These are phyloP conservation scores for Plasmodium relictum DNA, from an alignment of 169 alveolate species.

Conservation along the genomic window DNA sequence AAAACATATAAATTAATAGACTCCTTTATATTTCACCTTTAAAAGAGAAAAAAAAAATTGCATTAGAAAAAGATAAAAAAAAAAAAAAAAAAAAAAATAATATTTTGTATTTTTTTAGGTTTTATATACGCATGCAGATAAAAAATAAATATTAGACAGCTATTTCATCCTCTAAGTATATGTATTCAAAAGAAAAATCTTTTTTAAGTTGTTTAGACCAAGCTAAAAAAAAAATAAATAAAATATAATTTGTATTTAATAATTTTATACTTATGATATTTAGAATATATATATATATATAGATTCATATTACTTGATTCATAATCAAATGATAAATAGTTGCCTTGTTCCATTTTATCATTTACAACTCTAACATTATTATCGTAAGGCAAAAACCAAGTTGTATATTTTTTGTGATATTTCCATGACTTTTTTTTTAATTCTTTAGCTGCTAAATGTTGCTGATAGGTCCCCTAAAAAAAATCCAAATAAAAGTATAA, in stretches of 20 bases:
- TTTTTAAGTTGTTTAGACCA: conserved; percentile 75
- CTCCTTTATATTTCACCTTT: too few species aligned
- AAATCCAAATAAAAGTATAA: neutral
- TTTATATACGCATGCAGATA: neutral
- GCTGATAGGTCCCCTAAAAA: conserved; percentile 78
- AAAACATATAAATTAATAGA: too few species aligned
- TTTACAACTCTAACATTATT: conserved; percentile 20
- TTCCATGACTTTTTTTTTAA: conserved; percentile 80
- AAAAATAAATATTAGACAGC: conserved; percentile 31
- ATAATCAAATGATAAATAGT: conserved; percentile 72
- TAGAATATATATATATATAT: neutral
- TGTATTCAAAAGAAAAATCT: conserved; percentile 58
- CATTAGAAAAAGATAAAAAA: too few species aligned
- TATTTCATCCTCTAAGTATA: conserved; percentile 69
- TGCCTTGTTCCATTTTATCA: conserved; percentile 70
- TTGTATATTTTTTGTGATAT: conserved; percentile 77
- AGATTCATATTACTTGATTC: conserved; percentile 35
- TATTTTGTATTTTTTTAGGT: too few species aligned
- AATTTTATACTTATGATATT: neutral
- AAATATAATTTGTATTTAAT: neutral
- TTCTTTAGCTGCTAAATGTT: conserved; percentile 81
- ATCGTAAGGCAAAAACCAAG: conserved; percentile 81
- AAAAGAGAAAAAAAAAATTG: too few species aligned
- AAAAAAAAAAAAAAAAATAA: too few species aligned
- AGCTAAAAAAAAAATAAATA: conserved; percentile 22